Percentiles rank a stretch among this genome's conserved stretches.
phyloP scores from a whole-genome alignment of 768 basidiomycete species.

The Rhodotorula kratochvilovae region DNA sequence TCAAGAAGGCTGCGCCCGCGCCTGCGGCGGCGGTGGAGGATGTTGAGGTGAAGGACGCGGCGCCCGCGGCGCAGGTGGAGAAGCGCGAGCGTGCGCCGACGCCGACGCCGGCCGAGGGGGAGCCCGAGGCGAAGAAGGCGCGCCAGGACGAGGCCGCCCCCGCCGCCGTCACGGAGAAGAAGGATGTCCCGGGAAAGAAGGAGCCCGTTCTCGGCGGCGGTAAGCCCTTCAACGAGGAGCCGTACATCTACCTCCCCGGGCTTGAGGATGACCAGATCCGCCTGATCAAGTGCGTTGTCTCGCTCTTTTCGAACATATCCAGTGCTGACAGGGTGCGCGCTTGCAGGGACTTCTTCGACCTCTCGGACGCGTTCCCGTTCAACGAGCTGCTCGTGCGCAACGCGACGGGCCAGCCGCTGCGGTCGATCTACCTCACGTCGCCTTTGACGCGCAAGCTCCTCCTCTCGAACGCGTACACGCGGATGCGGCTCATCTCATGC shows the following conservation, averaged over 20 bases:
- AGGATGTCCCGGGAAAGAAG: background rate
- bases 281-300: constrained; percentile 62
- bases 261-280: constrained; percentile 65
- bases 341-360: constrained; percentile 64
- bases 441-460: constrained; percentile 76
- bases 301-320: background rate
- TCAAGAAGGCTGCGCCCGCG: constrained; percentile 42
- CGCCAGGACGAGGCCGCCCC: background rate
- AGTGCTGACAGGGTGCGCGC: background rate
- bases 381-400: constrained; percentile 81
- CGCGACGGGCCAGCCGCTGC: constrained; percentile 63
- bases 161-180: constrained; percentile 50
- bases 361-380: constrained; percentile 66
- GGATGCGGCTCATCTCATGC: constrained; percentile 80
- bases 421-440: constrained; percentile 84
- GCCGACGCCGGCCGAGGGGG: constrained; percentile 13
- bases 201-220: constrained; percentile 17
- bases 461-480: constrained; percentile 71
- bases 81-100: constrained; percentile 27
- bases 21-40: constrained; percentile 5
- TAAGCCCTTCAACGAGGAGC: constrained; percentile 72
- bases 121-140: constrained; percentile 35
- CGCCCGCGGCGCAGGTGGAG: background rate
- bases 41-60: constrained; percentile 9
- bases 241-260: constrained; percentile 69